These are phyloP conservation scores for Microbotryum saponariae DNA, from an alignment of 1,284 basidiomycete species.

Conservation along the genomic window DNA sequence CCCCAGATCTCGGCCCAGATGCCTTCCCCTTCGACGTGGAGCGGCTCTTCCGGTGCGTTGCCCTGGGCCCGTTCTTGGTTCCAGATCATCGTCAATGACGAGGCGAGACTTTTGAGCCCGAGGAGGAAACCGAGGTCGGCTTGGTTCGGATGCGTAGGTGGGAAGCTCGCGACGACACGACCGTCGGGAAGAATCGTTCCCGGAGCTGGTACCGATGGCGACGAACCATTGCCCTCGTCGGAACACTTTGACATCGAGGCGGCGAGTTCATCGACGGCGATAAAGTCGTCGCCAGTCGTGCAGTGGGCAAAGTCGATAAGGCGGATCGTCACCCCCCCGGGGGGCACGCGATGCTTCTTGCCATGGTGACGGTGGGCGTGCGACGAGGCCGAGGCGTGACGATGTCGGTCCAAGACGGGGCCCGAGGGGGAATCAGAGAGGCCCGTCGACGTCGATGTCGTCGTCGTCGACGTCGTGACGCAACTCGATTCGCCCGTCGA, in stretches of 20 bases:
- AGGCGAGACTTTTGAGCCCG: constrained; percentile 73
- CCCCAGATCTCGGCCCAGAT: constrained; percentile 41
- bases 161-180: constrained; percentile 52
- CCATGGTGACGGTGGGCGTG: constrained; percentile 8
- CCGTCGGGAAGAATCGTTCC: constrained; percentile 23
- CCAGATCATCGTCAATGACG: constrained; percentile 71
- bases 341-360: constrained; percentile 22
- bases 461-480: constrained; percentile 25
- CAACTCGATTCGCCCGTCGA: not conserved
- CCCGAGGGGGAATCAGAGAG: not conserved
- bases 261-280: constrained; percentile 45
- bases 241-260: constrained; percentile 42
- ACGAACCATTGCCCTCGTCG: constrained; percentile 57
- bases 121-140: constrained; percentile 92
- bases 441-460: constrained; percentile 20
- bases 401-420: constrained; percentile 10
- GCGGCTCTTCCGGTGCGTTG: constrained; percentile 16
- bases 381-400: constrained; percentile 7
- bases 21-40: constrained; percentile 31
- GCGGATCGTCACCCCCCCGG: constrained; percentile 85
- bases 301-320: constrained; percentile 99
- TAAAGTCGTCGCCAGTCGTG: constrained; percentile 87
- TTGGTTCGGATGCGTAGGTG: constrained; percentile 77
- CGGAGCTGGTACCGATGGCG: constrained; percentile 47
- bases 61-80: constrained; percentile 53